Evolutionary conservation across 2,329 filamentous ascomycete genomes (phyloP).

Genomic region (Nectriaceae sp.): DNA sequence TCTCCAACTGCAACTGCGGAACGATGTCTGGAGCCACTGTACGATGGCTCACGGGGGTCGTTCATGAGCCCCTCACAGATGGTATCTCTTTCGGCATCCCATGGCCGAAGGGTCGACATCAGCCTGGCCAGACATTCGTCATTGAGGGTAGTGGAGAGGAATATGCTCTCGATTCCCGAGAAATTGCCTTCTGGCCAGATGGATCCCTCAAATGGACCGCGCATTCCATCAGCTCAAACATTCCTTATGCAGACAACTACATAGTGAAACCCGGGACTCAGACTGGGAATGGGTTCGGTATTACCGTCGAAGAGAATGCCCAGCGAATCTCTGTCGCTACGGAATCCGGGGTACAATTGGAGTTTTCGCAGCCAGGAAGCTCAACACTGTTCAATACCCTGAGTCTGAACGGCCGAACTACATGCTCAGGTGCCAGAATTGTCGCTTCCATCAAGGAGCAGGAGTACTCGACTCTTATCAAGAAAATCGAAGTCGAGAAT

Average conservation of each 20-base stretch:
- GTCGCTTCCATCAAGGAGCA: constrained; percentile 16
- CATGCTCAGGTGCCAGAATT: constrained; percentile 15
- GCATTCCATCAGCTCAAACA: constrained; percentile 51
- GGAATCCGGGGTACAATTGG: constrained; percentile 4
- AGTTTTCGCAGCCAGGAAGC: constrained; percentile 1
- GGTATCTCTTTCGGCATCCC: constrained; percentile 20
- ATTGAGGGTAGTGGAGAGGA: constrained; percentile 6
- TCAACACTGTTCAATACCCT: constrained; percentile 10
- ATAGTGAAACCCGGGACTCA: constrained; percentile 25
- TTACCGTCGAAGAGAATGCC: background rate
- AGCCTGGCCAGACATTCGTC: constrained; percentile 13
- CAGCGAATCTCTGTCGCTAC: constrained; percentile 3
- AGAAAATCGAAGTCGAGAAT: constrained; percentile 7
- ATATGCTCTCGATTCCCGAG: constrained; percentile 15
- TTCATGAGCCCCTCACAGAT: constrained; percentile 3
- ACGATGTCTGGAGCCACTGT: constrained; percentile 12
- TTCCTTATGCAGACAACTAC: constrained; percentile 43
- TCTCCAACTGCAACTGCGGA: background rate
- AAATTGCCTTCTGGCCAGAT: constrained; percentile 50
- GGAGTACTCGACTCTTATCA: constrained; percentile 11
- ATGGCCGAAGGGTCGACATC: constrained; percentile 16
- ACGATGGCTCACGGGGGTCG: constrained; percentile 9
- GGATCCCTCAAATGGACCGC: constrained; percentile 62
- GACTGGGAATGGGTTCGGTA: background rate
- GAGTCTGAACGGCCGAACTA: background rate